Percentiles rank a stretch among this genome's conserved stretches.
phyloP scores from a whole-genome alignment of 805 yeast genomes.

The Yamadazyma ubonensis region DNA sequence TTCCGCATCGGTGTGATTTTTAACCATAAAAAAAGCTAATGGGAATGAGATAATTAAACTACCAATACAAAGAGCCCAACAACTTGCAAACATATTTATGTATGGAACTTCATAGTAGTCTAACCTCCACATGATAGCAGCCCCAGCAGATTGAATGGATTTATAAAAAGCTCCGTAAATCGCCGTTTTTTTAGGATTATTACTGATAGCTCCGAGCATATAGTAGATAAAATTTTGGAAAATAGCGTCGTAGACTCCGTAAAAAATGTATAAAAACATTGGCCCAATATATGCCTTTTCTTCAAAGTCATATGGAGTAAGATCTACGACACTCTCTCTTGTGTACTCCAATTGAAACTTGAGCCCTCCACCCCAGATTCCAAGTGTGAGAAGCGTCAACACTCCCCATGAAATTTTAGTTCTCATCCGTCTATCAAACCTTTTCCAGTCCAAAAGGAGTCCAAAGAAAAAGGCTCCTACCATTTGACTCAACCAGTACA shows the following conservation, averaged over 20 bases:
- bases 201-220: conserved; percentile 58
- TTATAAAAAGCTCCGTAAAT: conserved; percentile 62
- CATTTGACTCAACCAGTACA: conserved; percentile 63
- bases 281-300: conserved; percentile 53
- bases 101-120: conserved; percentile 44
- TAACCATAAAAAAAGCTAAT: conserved; percentile 40
- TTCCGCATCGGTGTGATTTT: conserved; percentile 42
- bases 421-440: conserved; percentile 41
- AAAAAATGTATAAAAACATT: conserved; percentile 60
- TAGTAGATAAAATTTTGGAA: conserved; percentile 60
- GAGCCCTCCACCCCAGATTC: conserved; percentile 60
- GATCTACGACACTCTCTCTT: conserved; percentile 23
- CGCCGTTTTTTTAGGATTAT: conserved; percentile 54
- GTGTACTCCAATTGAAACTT: conserved; percentile 43
- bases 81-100: conserved; percentile 41
- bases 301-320: conserved; percentile 44
- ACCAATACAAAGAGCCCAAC: conserved; percentile 54
- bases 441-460: conserved; percentile 42
- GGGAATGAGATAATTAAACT: conserved; percentile 50
- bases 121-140: conserved; percentile 59
- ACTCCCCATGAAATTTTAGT: conserved; percentile 46
- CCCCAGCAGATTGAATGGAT: conserved; percentile 63
- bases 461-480: conserved; percentile 54
- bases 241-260: conserved; percentile 58
- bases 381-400: conserved; percentile 40